Evolutionary conservation across 306 rosid genomes (phyloP).

Genomic region (Glycyrrhiza uralensis): DNA sequence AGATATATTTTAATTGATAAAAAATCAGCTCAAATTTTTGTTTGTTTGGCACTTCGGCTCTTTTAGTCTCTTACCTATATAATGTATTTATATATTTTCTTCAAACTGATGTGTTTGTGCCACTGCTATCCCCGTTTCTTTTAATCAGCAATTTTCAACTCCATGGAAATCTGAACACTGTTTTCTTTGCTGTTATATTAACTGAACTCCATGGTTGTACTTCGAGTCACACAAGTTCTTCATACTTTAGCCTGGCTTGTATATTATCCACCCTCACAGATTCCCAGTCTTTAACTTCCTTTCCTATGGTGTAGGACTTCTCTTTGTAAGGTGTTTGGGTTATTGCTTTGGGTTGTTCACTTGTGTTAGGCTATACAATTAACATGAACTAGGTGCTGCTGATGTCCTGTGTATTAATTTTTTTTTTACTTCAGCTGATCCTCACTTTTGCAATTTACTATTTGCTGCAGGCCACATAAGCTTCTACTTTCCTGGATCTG

Average conservation of each 20-base stretch:
- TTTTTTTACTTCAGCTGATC: neutral
- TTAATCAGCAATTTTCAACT: neutral
- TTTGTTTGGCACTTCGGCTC: neutral
- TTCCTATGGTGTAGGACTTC: neutral
- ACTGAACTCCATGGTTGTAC: neutral
- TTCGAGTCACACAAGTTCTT: neutral
- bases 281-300: neutral
- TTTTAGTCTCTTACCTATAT: neutral
- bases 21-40: neutral
- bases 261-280: neutral
- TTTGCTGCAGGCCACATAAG: constrained; percentile 75
- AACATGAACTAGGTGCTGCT: neutral
- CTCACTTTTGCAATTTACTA: neutral
- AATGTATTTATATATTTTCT: neutral
- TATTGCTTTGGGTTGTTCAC: neutral
- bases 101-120: neutral
- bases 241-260: constrained; percentile 4
- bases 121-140: neutral
- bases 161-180: neutral
- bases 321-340: neutral
- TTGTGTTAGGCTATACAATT: constrained; percentile 10
- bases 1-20: neutral
- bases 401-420: neutral
- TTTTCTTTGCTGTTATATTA: neutral
- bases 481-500: constrained; percentile 89